Base-by-base conservation (phyloP, 2,329 filamentous ascomycete genomes). In the Lasiodiplodia citricola region DNA sequence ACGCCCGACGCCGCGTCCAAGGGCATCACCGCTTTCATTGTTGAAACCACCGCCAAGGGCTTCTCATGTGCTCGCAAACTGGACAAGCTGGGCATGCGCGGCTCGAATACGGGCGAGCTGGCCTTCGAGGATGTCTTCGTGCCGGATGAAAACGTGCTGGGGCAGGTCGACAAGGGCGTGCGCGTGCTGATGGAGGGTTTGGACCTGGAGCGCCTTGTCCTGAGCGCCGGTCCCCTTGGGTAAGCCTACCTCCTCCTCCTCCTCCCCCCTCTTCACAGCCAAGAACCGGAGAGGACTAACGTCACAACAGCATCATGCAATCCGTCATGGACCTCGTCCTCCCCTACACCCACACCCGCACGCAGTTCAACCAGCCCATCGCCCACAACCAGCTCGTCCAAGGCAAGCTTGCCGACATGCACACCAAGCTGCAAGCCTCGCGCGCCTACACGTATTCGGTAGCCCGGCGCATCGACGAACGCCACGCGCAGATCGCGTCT, bases 61-160 rank as follows among this genome's bases (percentile, higher is more conserved):
- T 98, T 97, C 84, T 91, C 89, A 71, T 94, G 93, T 75, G 90
- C 93, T 7, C 87, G 93, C 71, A 98, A 98, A 82, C 89, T 98
- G 21, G 95, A 98, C 85, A 98, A 99, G 83, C 91, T 99, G 80
- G 96, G 96, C 73, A 99, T 99, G 96, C 89, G 96, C 68, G 96
- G 96, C 69, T 96, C 92, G 73, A 97, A 97, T 82, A 98, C 96
- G 0, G 96, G 96, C 75, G 96, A 98, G 81, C 87, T 98, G 28
- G 87, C 95, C 68, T 96, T 98, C 73, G 94, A 97, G 71, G 86
- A 91, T 72, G 93, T 97, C 69, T 97, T 97, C 77, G 93, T 98
- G 7, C 94, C 96, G 3, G 83, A 84, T 10, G 91, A 91, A 75
- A 93, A 97, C 78, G 81, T 97, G 0, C 87, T 99, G 0, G 96